These are phyloP conservation scores for Mrakia gelida DNA, from an alignment of 768 basidiomycete species.

Conservation along the genomic window DNA sequence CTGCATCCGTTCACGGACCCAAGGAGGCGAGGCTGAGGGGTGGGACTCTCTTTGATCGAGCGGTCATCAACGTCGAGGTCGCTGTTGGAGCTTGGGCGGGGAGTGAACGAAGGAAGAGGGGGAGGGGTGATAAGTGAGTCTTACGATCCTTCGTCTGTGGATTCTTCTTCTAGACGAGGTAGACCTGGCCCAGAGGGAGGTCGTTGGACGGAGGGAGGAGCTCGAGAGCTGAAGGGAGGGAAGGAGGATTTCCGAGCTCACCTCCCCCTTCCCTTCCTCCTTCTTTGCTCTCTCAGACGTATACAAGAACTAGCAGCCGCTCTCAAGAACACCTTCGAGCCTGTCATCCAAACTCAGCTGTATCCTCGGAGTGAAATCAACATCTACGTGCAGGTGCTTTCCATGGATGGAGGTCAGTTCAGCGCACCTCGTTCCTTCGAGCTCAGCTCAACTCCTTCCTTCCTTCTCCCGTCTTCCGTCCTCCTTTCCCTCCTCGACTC, in stretches of 20 bases:
- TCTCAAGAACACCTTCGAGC: constrained; percentile 92
- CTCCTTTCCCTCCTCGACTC: neutral
- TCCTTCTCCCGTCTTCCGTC: neutral
- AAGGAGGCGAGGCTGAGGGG: constrained; percentile 78
- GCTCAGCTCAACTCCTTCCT: too few species aligned
- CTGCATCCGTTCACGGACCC: constrained; percentile 86
- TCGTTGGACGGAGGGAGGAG: neutral
- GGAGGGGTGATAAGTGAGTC: constrained; percentile 80
- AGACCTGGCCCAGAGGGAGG: neutral
- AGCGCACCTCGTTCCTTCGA: neutral
- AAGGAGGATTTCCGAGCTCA: neutral
- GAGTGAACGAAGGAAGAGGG: constrained; percentile 64
- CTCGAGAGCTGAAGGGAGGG: neutral
- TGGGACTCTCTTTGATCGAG: constrained; percentile 72
- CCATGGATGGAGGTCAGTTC: constrained; percentile 71
- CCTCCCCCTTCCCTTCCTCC: constrained; percentile 25
- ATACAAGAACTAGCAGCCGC: constrained; percentile 78
- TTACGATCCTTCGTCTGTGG: neutral
- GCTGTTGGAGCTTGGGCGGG: constrained; percentile 81
- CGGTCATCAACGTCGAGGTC: constrained; percentile 83
- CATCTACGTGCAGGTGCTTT: constrained; percentile 84
- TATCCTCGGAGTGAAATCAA: constrained; percentile 95
- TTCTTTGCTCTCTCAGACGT: constrained; percentile 54
- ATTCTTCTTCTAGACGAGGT: neutral
- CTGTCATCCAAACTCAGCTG: constrained; percentile 80